Conservation (phyloP, 352 stramenopile genomes). For the Phytophthora pistaciae region DNA sequence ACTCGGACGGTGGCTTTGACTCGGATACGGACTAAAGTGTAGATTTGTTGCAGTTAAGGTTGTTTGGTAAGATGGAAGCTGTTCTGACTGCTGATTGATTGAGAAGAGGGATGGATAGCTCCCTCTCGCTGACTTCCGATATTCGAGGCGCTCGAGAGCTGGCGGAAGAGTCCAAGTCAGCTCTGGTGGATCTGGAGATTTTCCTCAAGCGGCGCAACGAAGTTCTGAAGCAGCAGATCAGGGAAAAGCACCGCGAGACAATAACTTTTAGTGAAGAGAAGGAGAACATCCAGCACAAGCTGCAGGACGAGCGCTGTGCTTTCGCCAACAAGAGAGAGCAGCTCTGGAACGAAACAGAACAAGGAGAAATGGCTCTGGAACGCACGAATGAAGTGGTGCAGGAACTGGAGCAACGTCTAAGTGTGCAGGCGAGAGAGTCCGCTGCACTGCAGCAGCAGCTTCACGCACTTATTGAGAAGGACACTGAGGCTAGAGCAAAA, state of each 20-base stretch:
- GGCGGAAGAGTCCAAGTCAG: not conserved
- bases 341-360: not conserved
- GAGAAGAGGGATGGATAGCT: not conserved
- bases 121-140: not conserved
- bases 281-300: not conserved
- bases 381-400: not conserved
- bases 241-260: not conserved
- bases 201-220: slow-evolving; percentile 1
- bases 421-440: not conserved
- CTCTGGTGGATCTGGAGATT: not conserved
- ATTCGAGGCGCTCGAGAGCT: not conserved
- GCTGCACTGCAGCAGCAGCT: not conserved
- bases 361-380: not conserved
- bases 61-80: not conserved
- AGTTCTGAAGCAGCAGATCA: slow-evolving; percentile 1
- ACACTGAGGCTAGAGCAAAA: not conserved
- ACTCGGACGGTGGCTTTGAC: not conserved
- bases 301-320: not conserved
- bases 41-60: not conserved
- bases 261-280: not conserved
- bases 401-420: not conserved
- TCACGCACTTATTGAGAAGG: not conserved
- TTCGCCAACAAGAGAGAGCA: not conserved
- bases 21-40: not conserved
- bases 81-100: no score